Base-by-base conservation (phyloP, 208 protist genomes). In the Crithidia sp. region DNA sequence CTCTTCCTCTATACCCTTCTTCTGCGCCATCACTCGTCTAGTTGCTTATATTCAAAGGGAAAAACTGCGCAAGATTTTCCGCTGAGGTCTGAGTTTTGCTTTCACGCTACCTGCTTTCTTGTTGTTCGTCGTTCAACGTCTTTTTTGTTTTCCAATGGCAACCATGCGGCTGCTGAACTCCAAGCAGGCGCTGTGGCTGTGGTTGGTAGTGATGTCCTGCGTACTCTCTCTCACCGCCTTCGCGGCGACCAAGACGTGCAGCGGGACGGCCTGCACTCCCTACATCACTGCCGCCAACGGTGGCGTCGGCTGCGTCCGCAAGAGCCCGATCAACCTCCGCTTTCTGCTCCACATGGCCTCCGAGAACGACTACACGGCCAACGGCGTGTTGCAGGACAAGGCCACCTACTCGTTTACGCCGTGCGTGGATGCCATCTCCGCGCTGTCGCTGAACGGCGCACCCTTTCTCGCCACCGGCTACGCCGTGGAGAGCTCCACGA, bases 381-480 rank as follows among this genome's bases (percentile, higher is more conserved):
- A 14, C 14, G 37, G 14, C 4, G 47, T 41, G 28, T n/a, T 59
- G 59, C 16, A 82, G 65, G 44, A 61, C 59, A 47, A 43, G 16
- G 80, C 83, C 52, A 81, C 81, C 3, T 97, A 95, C 79, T 83
- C 75, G 8, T 95, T 97, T 63, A 88, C 87, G 77, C 87, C 89
- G 3, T 54, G 77, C 50, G 87, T 97, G 6, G 93, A 97, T 61
- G 17, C 81, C 36, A 66, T 95, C 43, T 67, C 92, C 39, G 16
- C 79, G 13, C 86, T 97, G 77, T 83, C 47, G 19, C 77, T 97
- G 4, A 67, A 60, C 10, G 47, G 41, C 36, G 87, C 83, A 13
- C 71, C 81, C 1, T 81, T 83, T 37, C 52, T 92, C 36, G 19
- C 82, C 19, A 73, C 65, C 37, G 65, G 67, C 13, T 84, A 81